Conservation (phyloP, 352 stramenopile species). For the Globisporangium lucens region DNA sequence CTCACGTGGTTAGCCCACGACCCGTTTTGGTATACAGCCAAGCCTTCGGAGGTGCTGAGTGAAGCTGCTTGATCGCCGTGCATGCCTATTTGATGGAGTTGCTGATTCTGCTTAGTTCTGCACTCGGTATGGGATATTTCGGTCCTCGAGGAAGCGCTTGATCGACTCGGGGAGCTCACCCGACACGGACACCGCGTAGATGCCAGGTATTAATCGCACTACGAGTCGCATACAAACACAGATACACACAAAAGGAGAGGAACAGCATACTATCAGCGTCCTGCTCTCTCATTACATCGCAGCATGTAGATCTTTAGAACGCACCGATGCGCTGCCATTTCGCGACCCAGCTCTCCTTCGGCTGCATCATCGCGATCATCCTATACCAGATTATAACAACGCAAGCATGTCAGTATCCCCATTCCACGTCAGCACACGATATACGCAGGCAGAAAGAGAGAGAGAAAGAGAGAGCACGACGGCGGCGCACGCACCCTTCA, state of each 20-base stretch:
- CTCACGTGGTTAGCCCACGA: background rate
- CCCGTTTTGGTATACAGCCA: background rate
- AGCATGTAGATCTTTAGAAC: slow-evolving; percentile 6
- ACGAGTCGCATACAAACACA: background rate
- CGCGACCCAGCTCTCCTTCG: slow-evolving; percentile 87
- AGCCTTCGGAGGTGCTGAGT: background rate
- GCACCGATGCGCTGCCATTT: slow-evolving; percentile 87
- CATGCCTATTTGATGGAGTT: background rate
- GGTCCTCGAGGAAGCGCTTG: slow-evolving; percentile 84
- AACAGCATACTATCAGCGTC: background rate
- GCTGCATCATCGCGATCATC: slow-evolving; percentile 90
- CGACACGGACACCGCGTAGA: slow-evolving; percentile 87
- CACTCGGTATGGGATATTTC: slow-evolving; percentile 84
- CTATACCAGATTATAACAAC: slow-evolving; percentile 18
- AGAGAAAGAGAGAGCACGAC: background rate
- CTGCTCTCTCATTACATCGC: background rate
- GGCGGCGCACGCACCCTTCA: slow-evolving; percentile 53
- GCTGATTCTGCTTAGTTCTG: slow-evolving; percentile 35
- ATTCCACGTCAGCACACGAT: background rate
- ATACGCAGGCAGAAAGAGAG: background rate
- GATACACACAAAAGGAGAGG: background rate
- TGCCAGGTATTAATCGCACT: slow-evolving; percentile 80
- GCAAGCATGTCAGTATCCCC: background rate
- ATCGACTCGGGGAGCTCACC: slow-evolving; percentile 85
- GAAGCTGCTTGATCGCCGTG: background rate